Evolutionary conservation across 2,329 filamentous ascomycete genomes (phyloP), one percentile per base, ranked within the genome.

Genomic region (Colletotrichum sp.): DNA sequence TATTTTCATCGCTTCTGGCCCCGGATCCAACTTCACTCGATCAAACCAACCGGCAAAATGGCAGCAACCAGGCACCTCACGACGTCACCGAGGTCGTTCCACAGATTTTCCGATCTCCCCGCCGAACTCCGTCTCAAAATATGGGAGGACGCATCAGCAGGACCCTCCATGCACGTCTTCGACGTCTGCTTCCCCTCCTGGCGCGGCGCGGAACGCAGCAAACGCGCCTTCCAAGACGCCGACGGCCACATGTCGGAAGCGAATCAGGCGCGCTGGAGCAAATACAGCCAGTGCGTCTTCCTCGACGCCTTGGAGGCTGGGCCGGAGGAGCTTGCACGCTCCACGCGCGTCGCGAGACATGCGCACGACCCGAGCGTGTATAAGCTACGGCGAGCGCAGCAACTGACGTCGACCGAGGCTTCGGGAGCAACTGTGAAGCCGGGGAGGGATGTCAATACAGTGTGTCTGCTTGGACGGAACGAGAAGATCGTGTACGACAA

Each of bases 131-230:
- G 66, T 9, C 39, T 76, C 64, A 72, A 76, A 8, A 73, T 77
- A 16, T 77, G 76, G 73, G 60, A 76, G 5, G 68, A 77, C 15
- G 76, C 76, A 7, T 21, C n/a, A 3, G 32, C 75, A 2, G 79
- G 77, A 1, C 77, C 81, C 13, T 78, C 79, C 8, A 82, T 82
- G 78, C 80, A 82, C 28, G 28, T 82, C 24, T 81, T 82, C 10
- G 80, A 83, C 32, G 78, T 82, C 5, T 82, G 80, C 30, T 83
- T 78, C 64, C 79, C 81, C 8, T 80, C 79, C 4, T 79, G 80
- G 77, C 71, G 75, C 8, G 71, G 73, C 21, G 34, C 24, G 1
- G 66, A 39, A 13, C 65, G 75, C 15, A 71, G 66, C 30, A 69
- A 34, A 32, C 68, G 73, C 26, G 64, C 59, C 7, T 72, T 76